Evolutionary conservation across 345 rosid genomes (phyloP).

Genomic region (Citrus hindsii): DNA sequence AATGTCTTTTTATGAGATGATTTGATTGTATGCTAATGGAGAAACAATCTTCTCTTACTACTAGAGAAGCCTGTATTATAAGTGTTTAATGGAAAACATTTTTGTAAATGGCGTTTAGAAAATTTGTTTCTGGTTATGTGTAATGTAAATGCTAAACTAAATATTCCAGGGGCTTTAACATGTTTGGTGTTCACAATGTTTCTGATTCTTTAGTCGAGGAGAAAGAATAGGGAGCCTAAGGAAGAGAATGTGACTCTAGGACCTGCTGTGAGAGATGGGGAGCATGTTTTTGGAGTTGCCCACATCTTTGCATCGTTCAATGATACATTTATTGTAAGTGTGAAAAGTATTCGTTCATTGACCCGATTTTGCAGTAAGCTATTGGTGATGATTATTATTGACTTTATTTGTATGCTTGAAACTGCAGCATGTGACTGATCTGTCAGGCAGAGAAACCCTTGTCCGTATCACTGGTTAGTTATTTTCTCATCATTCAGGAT

Average conservation of each 20-base stretch:
- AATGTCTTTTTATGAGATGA: not conserved
- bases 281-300: conserved; percentile 41
- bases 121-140: not conserved
- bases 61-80: no score
- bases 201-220: conserved; percentile 28
- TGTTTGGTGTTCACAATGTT: not conserved
- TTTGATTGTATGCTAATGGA: not conserved
- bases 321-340: conserved; percentile 46
- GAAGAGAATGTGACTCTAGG: conserved; percentile 41
- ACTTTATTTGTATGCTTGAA: not conserved
- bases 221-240: conserved; percentile 40
- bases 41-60: no score
- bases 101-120: not conserved
- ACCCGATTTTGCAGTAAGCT: not conserved
- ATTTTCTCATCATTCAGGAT: not conserved
- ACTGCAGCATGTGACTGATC: conserved; percentile 47
- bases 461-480: conserved; percentile 45
- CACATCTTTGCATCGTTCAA: conserved; percentile 48
- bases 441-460: conserved; percentile 48
- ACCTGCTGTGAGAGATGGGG: conserved; percentile 36
- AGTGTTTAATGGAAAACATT: not conserved
- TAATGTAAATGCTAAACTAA: not conserved
- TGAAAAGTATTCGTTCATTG: not conserved
- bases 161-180: not conserved
- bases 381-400: not conserved